These are phyloP conservation scores for Plenodomus lindquistii DNA, from an alignment of 2,329 filamentous ascomycete genomes.

Conservation along the genomic window DNA sequence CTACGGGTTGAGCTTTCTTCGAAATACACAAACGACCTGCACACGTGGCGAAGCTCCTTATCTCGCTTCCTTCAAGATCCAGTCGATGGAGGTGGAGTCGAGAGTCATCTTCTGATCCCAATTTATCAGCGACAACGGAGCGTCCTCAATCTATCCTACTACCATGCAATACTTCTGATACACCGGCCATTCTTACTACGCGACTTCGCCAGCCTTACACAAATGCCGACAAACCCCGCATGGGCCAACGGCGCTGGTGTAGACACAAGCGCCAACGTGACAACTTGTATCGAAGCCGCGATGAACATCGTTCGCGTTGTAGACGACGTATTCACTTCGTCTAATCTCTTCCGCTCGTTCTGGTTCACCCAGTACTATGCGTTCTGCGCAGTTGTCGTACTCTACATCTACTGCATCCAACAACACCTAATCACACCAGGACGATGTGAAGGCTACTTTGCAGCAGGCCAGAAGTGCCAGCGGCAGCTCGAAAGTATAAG, in stretches of 20 bases:
- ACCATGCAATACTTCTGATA: conserved; percentile 60
- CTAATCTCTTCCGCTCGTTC: conserved; percentile 52
- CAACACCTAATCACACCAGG: conserved; percentile 51
- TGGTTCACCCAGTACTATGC: conserved; percentile 60
- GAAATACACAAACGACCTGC: conserved; percentile 49
- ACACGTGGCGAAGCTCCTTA: conserved; percentile 52
- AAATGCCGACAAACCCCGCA: conserved; percentile 29
- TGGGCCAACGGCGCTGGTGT: conserved; percentile 10
- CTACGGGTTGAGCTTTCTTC: conserved; percentile 44
- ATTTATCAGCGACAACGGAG: conserved; percentile 59
- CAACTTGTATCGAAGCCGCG: conserved; percentile 54
- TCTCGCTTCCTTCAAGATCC: conserved; percentile 49
- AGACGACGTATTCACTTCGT: conserved; percentile 47
- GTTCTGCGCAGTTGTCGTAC: conserved; percentile 58
- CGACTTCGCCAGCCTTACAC: conserved; percentile 44
- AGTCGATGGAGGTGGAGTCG: conserved; percentile 41
- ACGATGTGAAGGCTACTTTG: conserved; percentile 54
- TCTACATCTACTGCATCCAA: conserved; percentile 60
- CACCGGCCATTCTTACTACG: conserved; percentile 59
- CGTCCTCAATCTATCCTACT: conserved; percentile 59
- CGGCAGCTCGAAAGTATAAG: conserved; percentile 35
- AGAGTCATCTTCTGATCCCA: conserved; percentile 51
- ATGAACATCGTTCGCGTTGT: conserved; percentile 52
- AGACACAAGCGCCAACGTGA: conserved; percentile 41
- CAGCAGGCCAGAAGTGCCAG: conserved; percentile 50